Base-by-base conservation (phyloP, 371 early-diverging fungal species). In the Globomyces sp. region DNA sequence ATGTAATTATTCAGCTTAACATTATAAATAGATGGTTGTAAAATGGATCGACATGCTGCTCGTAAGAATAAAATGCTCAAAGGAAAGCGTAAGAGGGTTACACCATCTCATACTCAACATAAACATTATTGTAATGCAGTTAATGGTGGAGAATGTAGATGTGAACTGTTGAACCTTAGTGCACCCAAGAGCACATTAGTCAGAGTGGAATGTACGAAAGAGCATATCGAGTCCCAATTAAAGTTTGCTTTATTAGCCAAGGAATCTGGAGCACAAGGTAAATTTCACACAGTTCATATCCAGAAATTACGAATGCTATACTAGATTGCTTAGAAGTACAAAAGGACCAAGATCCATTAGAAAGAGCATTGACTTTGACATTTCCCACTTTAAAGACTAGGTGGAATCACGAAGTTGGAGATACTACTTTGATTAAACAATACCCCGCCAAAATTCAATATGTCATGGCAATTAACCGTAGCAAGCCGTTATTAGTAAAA, bases 151-250 rank as follows among this genome's bases (percentile, higher is more conserved):
- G 40, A 55, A 39, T 55, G 55, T 55, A 55, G 6, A 4, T 55
- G 55, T n/a, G 40, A 55, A n/a, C 39, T 55, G 6, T 55, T 39
- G 6, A 55, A 55, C 13, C 55, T 40, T 9, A 4, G 10, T 55
- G 40, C 55, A 4, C 55, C 55, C 40, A 24, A 55, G 40, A 40
- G 40, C 10, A 39, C 39, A 0, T 39, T 55, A 39, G 55, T 55
- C 37, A 55, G 55, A 39, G 55, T 55, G 2, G 55, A 55, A n/a
- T 55, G 55, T 13, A 55, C 55, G 40, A 55, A 55, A 39, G 55
- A 40, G 10, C 36, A 55, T 2, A 55, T 55, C 39, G 40, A 55
- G 6, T 36, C 40, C 4, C 40, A 39, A 39, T 36, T 55, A 39
- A 40, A 55, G 39, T 55, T 39, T 39, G 55, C 55, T 9, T 9